These are phyloP conservation scores for Teratosphaeria pseudoeucalypti DNA, from an alignment of 2,329 filamentous ascomycete genomes.

Conservation along the genomic window DNA sequence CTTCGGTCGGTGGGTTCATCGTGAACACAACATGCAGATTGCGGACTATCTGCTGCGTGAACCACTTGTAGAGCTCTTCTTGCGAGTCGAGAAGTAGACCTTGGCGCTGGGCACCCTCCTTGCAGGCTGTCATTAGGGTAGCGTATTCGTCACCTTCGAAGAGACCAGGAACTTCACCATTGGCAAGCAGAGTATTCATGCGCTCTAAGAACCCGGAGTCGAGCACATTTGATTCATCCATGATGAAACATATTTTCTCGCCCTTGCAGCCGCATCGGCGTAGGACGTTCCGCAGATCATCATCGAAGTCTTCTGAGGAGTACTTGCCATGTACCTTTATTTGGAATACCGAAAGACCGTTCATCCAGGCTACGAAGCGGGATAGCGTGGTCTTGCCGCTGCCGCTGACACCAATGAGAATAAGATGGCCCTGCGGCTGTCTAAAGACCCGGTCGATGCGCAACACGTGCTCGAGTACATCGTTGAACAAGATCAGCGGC, in stretches of 20 bases:
- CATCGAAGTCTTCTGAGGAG: constrained; percentile 96
- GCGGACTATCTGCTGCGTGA: constrained; percentile 97
- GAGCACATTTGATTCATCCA: constrained; percentile 97
- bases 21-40: constrained; percentile 99
- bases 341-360: constrained; percentile 95
- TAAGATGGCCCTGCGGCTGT: constrained; percentile 94
- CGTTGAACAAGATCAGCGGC: constrained; percentile 96
- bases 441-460: constrained; percentile 98
- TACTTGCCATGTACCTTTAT: constrained; percentile 99
- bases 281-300: constrained; percentile 88
- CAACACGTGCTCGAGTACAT: constrained; percentile 93
- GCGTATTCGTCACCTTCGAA: constrained; percentile 99
- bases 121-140: constrained; percentile 97
- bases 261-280: constrained; percentile 93
- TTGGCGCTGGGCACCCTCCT: constrained; percentile 93
- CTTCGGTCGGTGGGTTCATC: constrained; percentile 97
- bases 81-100: constrained; percentile 91
- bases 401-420: constrained; percentile 95
- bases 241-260: constrained; percentile 99
- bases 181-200: constrained; percentile 97
- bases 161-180: constrained; percentile 96
- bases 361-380: constrained; percentile 99
- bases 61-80: constrained; percentile 99
- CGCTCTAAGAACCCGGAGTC: constrained; percentile 97
- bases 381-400: constrained; percentile 98